Evolutionary conservation across 495 filamentous ascomycete species (phyloP).

Genomic region (Neurospora sp.): DNA sequence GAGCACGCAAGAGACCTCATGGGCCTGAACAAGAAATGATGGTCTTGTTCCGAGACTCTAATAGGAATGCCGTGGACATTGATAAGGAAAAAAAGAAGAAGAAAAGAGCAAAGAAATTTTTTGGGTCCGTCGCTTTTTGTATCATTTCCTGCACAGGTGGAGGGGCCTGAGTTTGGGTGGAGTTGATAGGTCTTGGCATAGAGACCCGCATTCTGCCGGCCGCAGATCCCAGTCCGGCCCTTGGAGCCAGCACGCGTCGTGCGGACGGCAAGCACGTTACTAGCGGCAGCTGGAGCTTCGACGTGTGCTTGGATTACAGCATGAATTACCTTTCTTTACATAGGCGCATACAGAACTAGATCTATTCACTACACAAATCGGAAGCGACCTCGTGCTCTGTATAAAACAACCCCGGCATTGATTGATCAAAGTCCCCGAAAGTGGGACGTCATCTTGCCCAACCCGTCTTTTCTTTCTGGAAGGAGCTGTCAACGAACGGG

Average conservation of each 20-base stretch:
- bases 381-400: neutral
- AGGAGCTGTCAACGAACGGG: neutral
- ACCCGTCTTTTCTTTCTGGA: neutral
- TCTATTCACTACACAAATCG: neutral
- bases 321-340: neutral
- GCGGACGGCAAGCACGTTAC: neutral
- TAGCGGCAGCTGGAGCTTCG: neutral
- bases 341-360: neutral
- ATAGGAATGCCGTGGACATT: conserved; percentile 94
- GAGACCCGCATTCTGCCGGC: neutral
- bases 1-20: conserved; percentile 87
- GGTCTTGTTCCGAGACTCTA: conserved; percentile 99
- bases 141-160: neutral
- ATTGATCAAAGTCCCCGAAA: neutral
- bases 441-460: neutral
- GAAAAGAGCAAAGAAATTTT: conserved; percentile 15
- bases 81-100: conserved; percentile 41
- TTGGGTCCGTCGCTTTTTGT: neutral
- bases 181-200: neutral
- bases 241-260: neutral
- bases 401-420: neutral
- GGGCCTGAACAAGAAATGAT: conserved; percentile 94
- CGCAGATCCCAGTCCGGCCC: neutral
- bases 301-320: neutral
- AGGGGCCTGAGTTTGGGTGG: neutral